Evolutionary conservation across 1,139 yeast genomes (phyloP), one percentile per base, ranked within the genome.

Genomic region (Taiozyma sp.): DNA sequence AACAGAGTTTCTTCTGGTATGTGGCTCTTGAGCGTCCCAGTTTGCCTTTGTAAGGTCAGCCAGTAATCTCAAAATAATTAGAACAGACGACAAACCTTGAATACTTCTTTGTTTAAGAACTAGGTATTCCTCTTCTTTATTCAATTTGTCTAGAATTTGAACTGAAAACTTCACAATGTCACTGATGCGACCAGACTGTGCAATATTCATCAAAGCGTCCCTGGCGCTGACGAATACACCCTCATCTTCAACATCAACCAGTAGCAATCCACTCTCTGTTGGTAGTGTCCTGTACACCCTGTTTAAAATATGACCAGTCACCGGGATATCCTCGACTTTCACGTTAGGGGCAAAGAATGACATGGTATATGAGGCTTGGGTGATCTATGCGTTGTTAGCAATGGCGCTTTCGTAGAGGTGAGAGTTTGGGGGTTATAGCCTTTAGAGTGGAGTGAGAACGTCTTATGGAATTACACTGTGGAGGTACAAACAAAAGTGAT

Each of bases 1-100:
- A 39, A 58, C 46, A 3, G 63, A 57, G 24, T 49, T 49, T 51
- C 57, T 60, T 46, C 62, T 54, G 8, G 46, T 21, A 3, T 44
- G 29, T 13, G 62, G 60, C 51, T 66, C 65, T 54, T 53, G 53
- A 32, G 61, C 41, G 43, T 57, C 55, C 73, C 73, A 70, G 49
- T 67, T 69, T 5, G 62, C 57, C 45, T 64, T 61, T 3, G 67
- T 57, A 42, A 64, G 52, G 37, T 67, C 69, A 2, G 69, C 63
- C 40, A 69, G 44, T 35, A 70, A 53, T 46, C 67, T 54, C 19
- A 67, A 51, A 13, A 69, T 43, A 5, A 67, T 59, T 45, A 66
- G 54, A 6, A 68, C 53, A 8, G 70, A 64, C 9, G 64, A 57
- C 14, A 68, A 51, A 14, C 63, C 58, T 2, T 56, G 46, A 2